A percentile compares a stretch with the other conserved stretches of the same genome.
phyloP scores from a whole-genome alignment of 129 eudicot genomes.

The Artemisia annua region DNA sequence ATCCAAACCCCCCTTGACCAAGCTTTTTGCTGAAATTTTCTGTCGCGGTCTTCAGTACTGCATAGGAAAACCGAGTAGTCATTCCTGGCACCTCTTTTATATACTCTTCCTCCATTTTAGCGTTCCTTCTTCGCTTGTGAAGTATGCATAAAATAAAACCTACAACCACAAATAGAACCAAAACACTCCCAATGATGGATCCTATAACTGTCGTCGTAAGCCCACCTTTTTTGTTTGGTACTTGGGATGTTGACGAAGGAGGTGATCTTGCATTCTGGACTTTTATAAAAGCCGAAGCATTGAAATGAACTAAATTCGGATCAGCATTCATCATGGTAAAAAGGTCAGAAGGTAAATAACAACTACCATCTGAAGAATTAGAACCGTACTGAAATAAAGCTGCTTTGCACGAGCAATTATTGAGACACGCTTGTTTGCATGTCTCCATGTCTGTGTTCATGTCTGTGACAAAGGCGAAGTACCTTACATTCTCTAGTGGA shows the following conservation, averaged over 20 bases:
- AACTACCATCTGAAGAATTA: slow-evolving; percentile 7
- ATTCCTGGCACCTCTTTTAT: slow-evolving; percentile 27
- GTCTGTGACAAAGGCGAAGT: background rate
- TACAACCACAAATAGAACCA: background rate
- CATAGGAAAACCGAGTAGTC: slow-evolving; percentile 32
- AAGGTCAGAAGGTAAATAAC: slow-evolving; percentile 28
- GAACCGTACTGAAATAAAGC: slow-evolving; percentile 25
- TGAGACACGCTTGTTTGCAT: slow-evolving; percentile 41
- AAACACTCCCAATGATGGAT: slow-evolving; percentile 6
- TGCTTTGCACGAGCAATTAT: slow-evolving; percentile 44
- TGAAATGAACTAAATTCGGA: background rate
- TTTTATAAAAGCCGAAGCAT: slow-evolving; percentile 28
- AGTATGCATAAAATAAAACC: background rate
- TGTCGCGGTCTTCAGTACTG: slow-evolving; percentile 24
- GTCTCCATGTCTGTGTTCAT: slow-evolving; percentile 17
- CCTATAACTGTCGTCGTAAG: slow-evolving; percentile 19
- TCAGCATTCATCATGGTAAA: slow-evolving; percentile 23
- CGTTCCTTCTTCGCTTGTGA: slow-evolving; percentile 3
- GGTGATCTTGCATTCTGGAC: slow-evolving; percentile 19
- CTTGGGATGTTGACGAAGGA: background rate
- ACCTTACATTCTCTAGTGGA: slow-evolving; percentile 6
- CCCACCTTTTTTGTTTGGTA: background rate
- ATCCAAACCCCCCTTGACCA: slow-evolving; percentile 48
- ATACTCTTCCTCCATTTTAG: slow-evolving; percentile 25
- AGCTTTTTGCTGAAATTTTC: slow-evolving; percentile 35